Conservation (phyloP, 202 grass and related monocot genomes). For the Dendrocalamus latiflorus region DNA sequence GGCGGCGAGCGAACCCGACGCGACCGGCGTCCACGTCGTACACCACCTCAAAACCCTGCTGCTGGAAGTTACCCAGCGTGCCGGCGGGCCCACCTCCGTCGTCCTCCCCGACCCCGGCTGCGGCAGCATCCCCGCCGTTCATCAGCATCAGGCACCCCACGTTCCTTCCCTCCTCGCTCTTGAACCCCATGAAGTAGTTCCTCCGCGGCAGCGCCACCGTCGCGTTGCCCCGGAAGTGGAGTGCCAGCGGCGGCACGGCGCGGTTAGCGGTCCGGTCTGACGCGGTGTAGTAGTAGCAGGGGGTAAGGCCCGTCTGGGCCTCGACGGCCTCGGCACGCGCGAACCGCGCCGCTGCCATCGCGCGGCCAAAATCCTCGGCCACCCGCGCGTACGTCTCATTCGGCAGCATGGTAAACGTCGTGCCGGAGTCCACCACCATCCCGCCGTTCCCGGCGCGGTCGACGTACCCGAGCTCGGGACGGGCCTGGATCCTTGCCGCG, state of each 20-base stretch:
- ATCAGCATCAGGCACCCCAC: slow-evolving; percentile 86
- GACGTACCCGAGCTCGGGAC: slow-evolving; percentile 36
- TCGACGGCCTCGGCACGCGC: slow-evolving; percentile 36
- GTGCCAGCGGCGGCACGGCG: slow-evolving; percentile 44
- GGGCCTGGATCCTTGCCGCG: slow-evolving; percentile 26
- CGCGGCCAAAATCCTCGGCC: slow-evolving; percentile 42
- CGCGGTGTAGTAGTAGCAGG: slow-evolving; percentile 50
- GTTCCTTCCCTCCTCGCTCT: slow-evolving; percentile 31
- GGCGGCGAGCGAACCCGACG: slow-evolving; percentile 78
- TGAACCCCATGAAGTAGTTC: slow-evolving; percentile 90
- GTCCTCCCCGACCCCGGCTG: slow-evolving; percentile 6
- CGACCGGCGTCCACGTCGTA: slow-evolving; percentile 72
- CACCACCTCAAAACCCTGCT: slow-evolving; percentile 92
- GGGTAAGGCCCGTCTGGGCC: slow-evolving; percentile 47
- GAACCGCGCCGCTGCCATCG: slow-evolving; percentile 58
- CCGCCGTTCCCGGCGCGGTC: slow-evolving; percentile 76
- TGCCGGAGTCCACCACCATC: slow-evolving; percentile 87
- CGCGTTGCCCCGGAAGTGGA: slow-evolving; percentile 73
- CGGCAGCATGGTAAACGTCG: slow-evolving; percentile 97
- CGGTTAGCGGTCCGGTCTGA: slow-evolving; percentile 31
- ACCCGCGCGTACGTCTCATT: slow-evolving; percentile 53
- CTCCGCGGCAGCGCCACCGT: slow-evolving; percentile 66
- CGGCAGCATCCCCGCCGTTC: slow-evolving; percentile 39
- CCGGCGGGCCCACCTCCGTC: slow-evolving; percentile 59
- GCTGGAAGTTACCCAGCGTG: slow-evolving; percentile 94